phyloP scores from a whole-genome alignment of 1,284 basidiomycete genomes.

The Ceratobasidium sp. region DNA sequence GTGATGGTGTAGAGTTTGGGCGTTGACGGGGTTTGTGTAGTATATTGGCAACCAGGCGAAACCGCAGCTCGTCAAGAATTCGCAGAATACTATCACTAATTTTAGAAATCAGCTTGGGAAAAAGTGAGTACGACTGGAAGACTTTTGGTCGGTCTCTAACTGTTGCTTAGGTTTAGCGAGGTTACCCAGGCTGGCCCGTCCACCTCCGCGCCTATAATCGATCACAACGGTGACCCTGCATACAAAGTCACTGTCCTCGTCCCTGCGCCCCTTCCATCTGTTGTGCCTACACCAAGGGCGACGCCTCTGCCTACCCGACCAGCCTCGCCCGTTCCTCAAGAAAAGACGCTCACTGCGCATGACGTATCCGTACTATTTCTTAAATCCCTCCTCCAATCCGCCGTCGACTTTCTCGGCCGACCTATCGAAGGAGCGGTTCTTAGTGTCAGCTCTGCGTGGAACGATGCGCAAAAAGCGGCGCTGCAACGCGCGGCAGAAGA shows the following conservation, averaged over 20 bases:
- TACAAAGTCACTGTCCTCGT: constrained; percentile 74
- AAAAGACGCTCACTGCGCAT: constrained; percentile 82
- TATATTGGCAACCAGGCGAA: constrained; percentile 98
- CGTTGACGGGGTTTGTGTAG: constrained; percentile 57
- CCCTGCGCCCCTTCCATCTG: constrained; percentile 65
- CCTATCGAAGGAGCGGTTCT: constrained; percentile 86
- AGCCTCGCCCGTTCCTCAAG: constrained; percentile 82
- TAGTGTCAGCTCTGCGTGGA: constrained; percentile 82
- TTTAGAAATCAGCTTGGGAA: constrained; percentile 96
- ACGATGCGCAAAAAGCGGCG: constrained; percentile 74
- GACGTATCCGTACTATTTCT: constrained; percentile 92
- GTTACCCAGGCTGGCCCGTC: constrained; percentile 63
- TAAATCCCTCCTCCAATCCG: constrained; percentile 84
- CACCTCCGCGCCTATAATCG: constrained; percentile 74
- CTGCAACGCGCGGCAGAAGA: constrained; percentile 79
- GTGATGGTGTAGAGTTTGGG: neutral
- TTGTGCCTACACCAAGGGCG: constrained; percentile 59
- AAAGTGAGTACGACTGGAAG: constrained; percentile 65
- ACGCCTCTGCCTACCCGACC: constrained; percentile 66
- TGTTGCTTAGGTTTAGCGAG: constrained; percentile 72
- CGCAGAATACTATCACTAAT: constrained; percentile 91
- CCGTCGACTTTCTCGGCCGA: constrained; percentile 92
- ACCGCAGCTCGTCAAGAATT: constrained; percentile 94
- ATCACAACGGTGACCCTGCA: constrained; percentile 85
- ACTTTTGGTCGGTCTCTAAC: constrained; percentile 1